These are phyloP conservation scores for Sclerotinia trifoliorum DNA, from an alignment of 2,329 filamentous ascomycete genomes.

Conservation along the genomic window DNA sequence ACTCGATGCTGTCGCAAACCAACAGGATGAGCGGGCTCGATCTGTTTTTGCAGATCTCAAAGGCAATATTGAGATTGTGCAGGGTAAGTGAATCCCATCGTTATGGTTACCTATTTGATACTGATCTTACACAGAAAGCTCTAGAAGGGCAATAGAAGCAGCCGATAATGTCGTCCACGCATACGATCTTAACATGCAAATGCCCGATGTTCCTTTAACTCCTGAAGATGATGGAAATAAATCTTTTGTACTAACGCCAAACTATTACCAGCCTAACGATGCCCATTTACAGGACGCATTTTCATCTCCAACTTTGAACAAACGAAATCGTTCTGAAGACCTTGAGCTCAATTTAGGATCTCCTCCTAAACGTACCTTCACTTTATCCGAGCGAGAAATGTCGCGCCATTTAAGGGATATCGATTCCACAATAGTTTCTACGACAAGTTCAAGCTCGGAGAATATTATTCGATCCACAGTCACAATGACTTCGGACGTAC, in stretches of 20 bases:
- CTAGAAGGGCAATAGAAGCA: constrained; percentile 68
- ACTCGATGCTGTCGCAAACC: constrained; percentile 60
- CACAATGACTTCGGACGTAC: neutral
- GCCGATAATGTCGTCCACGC: constrained; percentile 75
- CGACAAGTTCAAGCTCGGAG: neutral
- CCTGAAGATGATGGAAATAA: constrained; percentile 28
- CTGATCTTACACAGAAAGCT: constrained; percentile 54
- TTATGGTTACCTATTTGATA: neutral
- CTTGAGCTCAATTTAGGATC: constrained; percentile 30
- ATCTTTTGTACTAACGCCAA: neutral
- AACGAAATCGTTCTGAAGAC: constrained; percentile 31
- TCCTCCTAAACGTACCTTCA: constrained; percentile 36
- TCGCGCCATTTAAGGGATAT: neutral
- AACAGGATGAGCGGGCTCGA: constrained; percentile 50
- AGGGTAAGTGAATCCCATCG: constrained; percentile 48
- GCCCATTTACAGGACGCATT: neutral
- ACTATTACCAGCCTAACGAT: neutral
- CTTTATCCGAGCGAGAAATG: constrained; percentile 32
- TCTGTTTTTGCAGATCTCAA: constrained; percentile 61
- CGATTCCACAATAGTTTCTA: neutral
- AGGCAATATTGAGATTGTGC: constrained; percentile 68
- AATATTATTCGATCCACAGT: neutral
- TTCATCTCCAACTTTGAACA: constrained; percentile 19
- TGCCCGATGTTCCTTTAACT: constrained; percentile 59
- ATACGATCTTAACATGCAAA: constrained; percentile 72